These are phyloP conservation scores for Apiotrichum sp. DNA, from an alignment of 1,284 basidiomycete species.

Conservation along the genomic window DNA sequence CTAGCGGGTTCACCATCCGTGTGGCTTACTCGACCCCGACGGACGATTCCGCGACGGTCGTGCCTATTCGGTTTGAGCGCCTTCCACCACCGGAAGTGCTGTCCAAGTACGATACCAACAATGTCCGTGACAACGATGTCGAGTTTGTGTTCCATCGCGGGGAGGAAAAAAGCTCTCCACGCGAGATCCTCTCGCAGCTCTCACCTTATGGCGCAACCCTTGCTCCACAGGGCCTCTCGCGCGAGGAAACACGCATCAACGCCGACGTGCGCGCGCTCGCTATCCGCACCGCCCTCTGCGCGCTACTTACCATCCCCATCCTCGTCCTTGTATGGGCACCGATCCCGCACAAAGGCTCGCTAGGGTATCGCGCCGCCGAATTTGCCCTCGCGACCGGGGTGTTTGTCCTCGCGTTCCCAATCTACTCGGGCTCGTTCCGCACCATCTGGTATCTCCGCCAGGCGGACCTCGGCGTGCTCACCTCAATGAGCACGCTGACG, in stretches of 20 bases:
- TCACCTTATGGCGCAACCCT: conserved; percentile 8
- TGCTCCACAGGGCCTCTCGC: conserved; percentile 3
- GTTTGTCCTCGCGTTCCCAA: conserved; percentile 47
- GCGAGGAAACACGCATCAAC: conserved; percentile 13
- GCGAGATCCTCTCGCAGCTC: not conserved
- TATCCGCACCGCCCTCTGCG: conserved; percentile 41
- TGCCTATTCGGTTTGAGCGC: not conserved
- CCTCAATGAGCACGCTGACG: conserved; percentile 48
- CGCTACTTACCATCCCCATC: conserved; percentile 49
- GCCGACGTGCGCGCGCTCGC: conserved; percentile 33
- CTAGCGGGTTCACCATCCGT: too few species aligned
- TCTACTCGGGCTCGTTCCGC: conserved; percentile 46
- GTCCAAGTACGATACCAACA: too few species aligned
- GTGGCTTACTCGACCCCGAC: not conserved
- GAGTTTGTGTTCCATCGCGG: too few species aligned
- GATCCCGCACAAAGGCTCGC: conserved; percentile 36
- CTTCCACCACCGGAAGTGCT: too few species aligned
- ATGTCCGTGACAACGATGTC: too few species aligned
- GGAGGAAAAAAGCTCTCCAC: too few species aligned
- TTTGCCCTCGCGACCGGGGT: conserved; percentile 49
- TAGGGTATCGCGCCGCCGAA: conserved; percentile 45
- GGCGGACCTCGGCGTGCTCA: conserved; percentile 50
- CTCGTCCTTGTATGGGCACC: conserved; percentile 52
- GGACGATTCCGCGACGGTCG: not conserved
- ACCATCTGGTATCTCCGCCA: conserved; percentile 47